Conservation (phyloP, 2,329 filamentous ascomycete genomes). For the Arthrobotrys pseudoclavata region DNA sequence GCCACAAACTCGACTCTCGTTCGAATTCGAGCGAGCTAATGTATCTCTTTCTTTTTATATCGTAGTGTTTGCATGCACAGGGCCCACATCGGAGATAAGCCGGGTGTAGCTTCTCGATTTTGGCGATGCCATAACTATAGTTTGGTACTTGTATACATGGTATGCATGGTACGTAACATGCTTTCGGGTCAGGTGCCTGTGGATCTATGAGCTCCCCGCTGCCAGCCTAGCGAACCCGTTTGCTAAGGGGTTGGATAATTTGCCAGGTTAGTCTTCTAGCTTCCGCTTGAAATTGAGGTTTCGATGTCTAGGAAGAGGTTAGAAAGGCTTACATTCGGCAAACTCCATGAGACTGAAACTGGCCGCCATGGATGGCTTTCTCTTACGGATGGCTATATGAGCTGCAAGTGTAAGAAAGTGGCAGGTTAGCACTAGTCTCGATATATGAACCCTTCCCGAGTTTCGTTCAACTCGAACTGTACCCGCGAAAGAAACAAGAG, state of each 20-base stretch:
- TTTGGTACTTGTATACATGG: background rate
- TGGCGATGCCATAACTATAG: constrained; percentile 7
- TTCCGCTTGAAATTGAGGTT: constrained; percentile 5
- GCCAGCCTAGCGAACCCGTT: constrained; percentile 33
- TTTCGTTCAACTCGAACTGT: background rate
- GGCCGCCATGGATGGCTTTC: background rate
- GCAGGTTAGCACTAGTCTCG: constrained; percentile 13
- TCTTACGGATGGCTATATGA: background rate
- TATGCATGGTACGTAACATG: constrained; percentile 7
- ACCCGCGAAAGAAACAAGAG: background rate
- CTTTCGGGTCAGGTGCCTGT: constrained; percentile 25
- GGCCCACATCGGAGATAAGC: constrained; percentile 42
- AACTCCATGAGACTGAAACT: constrained; percentile 17
- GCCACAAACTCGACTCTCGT: constrained; percentile 1
- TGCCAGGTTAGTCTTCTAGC: constrained; percentile 31
- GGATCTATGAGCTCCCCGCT: constrained; percentile 38
- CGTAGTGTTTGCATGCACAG: background rate
- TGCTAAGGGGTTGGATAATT: constrained; percentile 57
- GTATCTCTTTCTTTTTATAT: constrained; percentile 40
- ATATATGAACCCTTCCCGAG: constrained; percentile 1
- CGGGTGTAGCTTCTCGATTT: constrained; percentile 13
- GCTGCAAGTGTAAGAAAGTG: constrained; percentile 5
- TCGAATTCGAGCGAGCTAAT: constrained; percentile 5
- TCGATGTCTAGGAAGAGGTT: constrained; percentile 16
- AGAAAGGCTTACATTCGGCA: constrained; percentile 58